Evolutionary conservation across 2,329 filamentous ascomycete species (phyloP).

Genomic region (Exophiala spinifera): DNA sequence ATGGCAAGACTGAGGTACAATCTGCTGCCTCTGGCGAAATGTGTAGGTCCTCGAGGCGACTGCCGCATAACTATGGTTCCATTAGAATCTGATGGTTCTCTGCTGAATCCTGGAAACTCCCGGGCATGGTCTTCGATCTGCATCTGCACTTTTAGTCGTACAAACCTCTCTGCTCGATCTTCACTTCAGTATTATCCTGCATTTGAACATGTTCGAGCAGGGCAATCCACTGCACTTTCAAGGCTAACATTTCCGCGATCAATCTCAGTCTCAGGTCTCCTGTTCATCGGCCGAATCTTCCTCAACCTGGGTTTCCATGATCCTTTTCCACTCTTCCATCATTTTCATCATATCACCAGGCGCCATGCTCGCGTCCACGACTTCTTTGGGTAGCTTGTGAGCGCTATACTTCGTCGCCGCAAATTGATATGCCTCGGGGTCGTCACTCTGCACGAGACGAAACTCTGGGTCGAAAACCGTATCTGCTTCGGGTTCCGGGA

Average conservation of each 20-base stretch:
- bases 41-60: too few species aligned
- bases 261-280: not conserved
- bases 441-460: constrained; percentile 75
- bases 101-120: too few species aligned
- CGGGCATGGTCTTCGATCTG: too few species aligned
- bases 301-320: constrained; percentile 44
- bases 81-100: too few species aligned
- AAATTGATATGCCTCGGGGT: constrained; percentile 86
- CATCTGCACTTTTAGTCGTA: too few species aligned
- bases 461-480: constrained; percentile 68
- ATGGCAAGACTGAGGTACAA: too few species aligned
- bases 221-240: not conserved
- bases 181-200: too few species aligned
- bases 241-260: not conserved
- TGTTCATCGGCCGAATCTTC: constrained; percentile 40
- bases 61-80: too few species aligned
- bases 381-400: constrained; percentile 90
- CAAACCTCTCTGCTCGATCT: too few species aligned
- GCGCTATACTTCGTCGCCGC: constrained; percentile 84
- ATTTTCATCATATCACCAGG: constrained; percentile 76
- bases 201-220: too few species aligned
- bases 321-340: constrained; percentile 68
- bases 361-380: constrained; percentile 67
- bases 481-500: constrained; percentile 44
- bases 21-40: too few species aligned